Percentiles rank a stretch among this genome's conserved stretches.
These are phyloP conservation scores for Penicillium sp. DNA, from an alignment of 2,329 filamentous ascomycete genomes.

Conservation along the genomic window DNA sequence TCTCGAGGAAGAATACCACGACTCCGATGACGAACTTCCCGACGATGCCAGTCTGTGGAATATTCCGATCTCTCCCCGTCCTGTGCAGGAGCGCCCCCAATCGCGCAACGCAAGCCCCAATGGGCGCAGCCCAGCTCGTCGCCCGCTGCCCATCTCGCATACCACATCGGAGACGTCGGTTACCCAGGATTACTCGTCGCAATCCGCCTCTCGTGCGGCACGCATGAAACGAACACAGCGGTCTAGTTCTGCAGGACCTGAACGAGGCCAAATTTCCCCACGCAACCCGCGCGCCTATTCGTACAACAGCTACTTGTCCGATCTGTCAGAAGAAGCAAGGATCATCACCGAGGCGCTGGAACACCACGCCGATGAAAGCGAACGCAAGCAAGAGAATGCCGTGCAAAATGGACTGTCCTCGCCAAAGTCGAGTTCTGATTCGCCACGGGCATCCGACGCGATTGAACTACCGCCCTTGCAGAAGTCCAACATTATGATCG, in stretches of 20 bases:
- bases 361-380: slow-evolving; percentile 55
- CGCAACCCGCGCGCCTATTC: slow-evolving; percentile 56
- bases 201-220: slow-evolving; percentile 33
- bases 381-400: slow-evolving; percentile 49
- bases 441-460: slow-evolving; percentile 38
- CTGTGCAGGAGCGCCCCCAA: slow-evolving; percentile 41
- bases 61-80: slow-evolving; percentile 52
- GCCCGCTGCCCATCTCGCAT: slow-evolving; percentile 48
- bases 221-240: slow-evolving; percentile 35
- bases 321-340: slow-evolving; percentile 62
- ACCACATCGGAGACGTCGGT: slow-evolving; percentile 32
- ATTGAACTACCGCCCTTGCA: slow-evolving; percentile 62
- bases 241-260: slow-evolving; percentile 45
- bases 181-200: slow-evolving; percentile 22
- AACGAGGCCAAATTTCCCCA: slow-evolving; percentile 44
- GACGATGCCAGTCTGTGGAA: slow-evolving; percentile 55
- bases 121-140: slow-evolving; percentile 41
- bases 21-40: slow-evolving; percentile 54
- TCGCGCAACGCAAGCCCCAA: slow-evolving; percentile 48
- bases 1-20: slow-evolving; percentile 53
- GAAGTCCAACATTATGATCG: slow-evolving; percentile 65
- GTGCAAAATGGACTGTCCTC: slow-evolving; percentile 48
- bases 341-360: slow-evolving; percentile 63
- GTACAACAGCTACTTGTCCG: slow-evolving; percentile 59
- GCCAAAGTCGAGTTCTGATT: slow-evolving; percentile 42